Evolutionary conservation across 208 protist genomes (phyloP).

Genomic region (Acanthamoeba culbertsoni): DNA sequence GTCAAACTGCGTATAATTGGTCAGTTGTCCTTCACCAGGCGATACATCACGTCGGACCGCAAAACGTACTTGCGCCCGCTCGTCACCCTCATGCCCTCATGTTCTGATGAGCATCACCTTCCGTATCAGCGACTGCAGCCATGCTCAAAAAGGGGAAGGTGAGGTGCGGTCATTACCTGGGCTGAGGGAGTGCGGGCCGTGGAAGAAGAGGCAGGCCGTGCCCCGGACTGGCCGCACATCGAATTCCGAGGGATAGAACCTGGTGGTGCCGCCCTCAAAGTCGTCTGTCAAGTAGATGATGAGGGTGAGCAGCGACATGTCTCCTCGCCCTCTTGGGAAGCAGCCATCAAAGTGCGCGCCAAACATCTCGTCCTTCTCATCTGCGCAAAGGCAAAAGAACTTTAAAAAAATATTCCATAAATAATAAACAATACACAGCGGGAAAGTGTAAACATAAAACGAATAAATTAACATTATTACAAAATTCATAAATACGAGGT

Average conservation of each 20-base stretch:
- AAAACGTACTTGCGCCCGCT: conserved; percentile 51
- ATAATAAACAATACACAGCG: too few species aligned
- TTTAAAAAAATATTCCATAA: too few species aligned
- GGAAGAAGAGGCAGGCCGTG: conserved; percentile 19
- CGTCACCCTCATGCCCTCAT: conserved; percentile 29
- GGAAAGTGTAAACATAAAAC: too few species aligned
- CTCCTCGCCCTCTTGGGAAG: background rate
- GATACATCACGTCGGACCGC: conserved; percentile 52
- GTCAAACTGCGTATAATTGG: background rate
- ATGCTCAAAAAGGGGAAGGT: background rate
- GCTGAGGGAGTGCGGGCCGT: background rate
- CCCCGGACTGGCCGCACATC: conserved; percentile 15
- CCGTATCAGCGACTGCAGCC: background rate
- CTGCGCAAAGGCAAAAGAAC: too few species aligned
- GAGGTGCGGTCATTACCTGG: background rate
- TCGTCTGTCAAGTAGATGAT: conserved; percentile 58
- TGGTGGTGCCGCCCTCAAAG: conserved; percentile 37
- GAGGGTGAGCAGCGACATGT: conserved; percentile 32
- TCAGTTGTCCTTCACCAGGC: background rate
- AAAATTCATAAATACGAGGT: background rate
- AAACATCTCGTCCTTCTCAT: conserved; percentile 34
- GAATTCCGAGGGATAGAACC: background rate
- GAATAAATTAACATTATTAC: background rate
- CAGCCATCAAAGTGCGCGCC: conserved; percentile 18
- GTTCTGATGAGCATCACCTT: background rate